Conservation (phyloP, 1,284 basidiomycete species). For the Apiotrichum akiyoshidainum region DNA sequence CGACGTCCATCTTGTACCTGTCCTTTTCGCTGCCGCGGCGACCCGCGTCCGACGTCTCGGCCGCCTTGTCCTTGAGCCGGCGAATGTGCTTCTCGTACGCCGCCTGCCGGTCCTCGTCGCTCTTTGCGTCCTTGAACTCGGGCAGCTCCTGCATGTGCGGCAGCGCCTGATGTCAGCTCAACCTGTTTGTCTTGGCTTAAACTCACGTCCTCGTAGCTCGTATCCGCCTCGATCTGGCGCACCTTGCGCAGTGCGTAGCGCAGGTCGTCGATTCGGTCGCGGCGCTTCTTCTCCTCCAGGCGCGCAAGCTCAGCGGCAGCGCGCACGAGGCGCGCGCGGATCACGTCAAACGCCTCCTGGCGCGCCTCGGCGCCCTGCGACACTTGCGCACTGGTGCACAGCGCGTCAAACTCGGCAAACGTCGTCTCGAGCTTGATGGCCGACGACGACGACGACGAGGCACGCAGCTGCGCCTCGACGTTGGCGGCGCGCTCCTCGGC, state of each 20-base stretch:
- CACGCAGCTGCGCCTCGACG: slow-evolving; percentile 51
- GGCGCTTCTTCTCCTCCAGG: slow-evolving; percentile 72
- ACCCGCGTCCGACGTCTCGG: slow-evolving; percentile 30
- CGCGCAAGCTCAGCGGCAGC: slow-evolving; percentile 75
- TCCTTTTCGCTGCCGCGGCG: slow-evolving; percentile 30
- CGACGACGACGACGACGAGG: not conserved
- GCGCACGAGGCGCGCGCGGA: slow-evolving; percentile 67
- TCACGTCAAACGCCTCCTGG: slow-evolving; percentile 61
- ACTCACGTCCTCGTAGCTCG: slow-evolving; percentile 72
- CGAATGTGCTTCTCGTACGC: slow-evolving; percentile 83
- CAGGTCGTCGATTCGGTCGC: slow-evolving; percentile 89
- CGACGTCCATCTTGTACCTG: slow-evolving; percentile 27
- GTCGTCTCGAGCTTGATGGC: slow-evolving; percentile 45
- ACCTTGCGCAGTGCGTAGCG: slow-evolving; percentile 92
- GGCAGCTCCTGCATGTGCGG: slow-evolving; percentile 72
- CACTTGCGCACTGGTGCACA: slow-evolving; percentile 54
- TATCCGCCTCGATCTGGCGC: slow-evolving; percentile 67
- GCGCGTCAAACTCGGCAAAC: slow-evolving; percentile 56
- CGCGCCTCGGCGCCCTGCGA: slow-evolving; percentile 50
- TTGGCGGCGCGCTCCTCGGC: slow-evolving; percentile 69
- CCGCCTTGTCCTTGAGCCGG: slow-evolving; percentile 80
- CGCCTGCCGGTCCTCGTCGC: slow-evolving; percentile 68
- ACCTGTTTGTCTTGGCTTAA: not conserved
- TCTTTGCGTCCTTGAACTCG: slow-evolving; percentile 75
- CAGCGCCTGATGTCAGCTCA: slow-evolving; percentile 56